Conservation (phyloP, 768 basidiomycete species). For the Aureoboletus auriporus region DNA sequence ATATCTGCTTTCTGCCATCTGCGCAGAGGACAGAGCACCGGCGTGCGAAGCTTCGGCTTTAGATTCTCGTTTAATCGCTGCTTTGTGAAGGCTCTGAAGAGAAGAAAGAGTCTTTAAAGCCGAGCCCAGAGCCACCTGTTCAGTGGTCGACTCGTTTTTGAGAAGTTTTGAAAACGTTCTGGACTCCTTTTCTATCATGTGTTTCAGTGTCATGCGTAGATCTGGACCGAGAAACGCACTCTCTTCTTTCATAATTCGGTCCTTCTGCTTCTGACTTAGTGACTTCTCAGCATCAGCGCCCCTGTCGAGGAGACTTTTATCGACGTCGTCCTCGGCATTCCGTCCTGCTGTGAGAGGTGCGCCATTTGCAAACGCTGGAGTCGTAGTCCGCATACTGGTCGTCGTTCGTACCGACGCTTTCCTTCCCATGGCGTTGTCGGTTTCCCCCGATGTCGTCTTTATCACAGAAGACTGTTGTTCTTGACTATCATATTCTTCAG, state of each 20-base stretch:
- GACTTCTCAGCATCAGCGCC: slow-evolving; percentile 44
- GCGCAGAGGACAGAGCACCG: slow-evolving; percentile 51
- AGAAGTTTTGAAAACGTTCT: slow-evolving; percentile 66
- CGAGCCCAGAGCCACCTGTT: slow-evolving; percentile 56
- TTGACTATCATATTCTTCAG: slow-evolving; percentile 1
- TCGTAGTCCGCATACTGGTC: slow-evolving; percentile 15
- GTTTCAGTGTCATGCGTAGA: not conserved
- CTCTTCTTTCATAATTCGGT: slow-evolving; percentile 49
- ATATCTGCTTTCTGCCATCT: slow-evolving; percentile 60
- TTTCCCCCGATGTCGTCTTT: not conserved
- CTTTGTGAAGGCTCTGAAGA: slow-evolving; percentile 68
- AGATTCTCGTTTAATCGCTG: slow-evolving; percentile 61
- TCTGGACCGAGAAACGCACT: slow-evolving; percentile 32
- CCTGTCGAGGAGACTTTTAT: slow-evolving; percentile 39
- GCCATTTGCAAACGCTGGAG: slow-evolving; percentile 47
- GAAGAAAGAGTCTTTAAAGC: slow-evolving; percentile 63
- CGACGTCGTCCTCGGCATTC: slow-evolving; percentile 37
- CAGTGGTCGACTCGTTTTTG: slow-evolving; percentile 62
- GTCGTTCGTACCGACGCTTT: slow-evolving; percentile 22
- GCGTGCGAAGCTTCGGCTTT: slow-evolving; percentile 51
- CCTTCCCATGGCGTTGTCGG: slow-evolving; percentile 5
- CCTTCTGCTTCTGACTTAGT: slow-evolving; percentile 48
- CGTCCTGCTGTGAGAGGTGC: slow-evolving; percentile 48
- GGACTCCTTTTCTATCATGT: slow-evolving; percentile 48
- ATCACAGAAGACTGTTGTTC: slow-evolving; percentile 1